A percentile compares a stretch with the other conserved stretches of the same genome.
phyloP scores from a whole-genome alignment of 805 yeast species.

The Priceomyces castillae region DNA sequence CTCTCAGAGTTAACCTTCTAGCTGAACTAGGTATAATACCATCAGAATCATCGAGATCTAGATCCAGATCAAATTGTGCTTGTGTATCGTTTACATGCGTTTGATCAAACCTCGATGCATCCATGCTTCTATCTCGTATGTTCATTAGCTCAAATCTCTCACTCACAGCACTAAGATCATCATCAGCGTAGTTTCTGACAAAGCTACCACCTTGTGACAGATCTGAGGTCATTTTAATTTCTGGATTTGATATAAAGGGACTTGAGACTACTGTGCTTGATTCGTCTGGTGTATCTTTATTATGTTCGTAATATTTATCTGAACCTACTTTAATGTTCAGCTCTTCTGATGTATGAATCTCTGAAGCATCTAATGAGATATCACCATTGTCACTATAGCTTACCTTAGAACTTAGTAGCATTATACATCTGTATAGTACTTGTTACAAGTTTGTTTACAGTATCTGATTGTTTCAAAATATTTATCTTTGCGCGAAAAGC shows the following conservation, averaged over 20 bases:
- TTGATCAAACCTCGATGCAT: conserved; percentile 9
- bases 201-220: neutral
- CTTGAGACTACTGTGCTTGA: conserved; percentile 5
- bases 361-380: conserved; percentile 1
- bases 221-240: neutral
- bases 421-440: neutral
- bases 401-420: neutral
- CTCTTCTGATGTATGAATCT: neutral
- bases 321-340: neutral
- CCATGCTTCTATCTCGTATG: conserved; percentile 3
- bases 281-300: neutral
- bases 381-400: neutral
- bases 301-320: neutral
- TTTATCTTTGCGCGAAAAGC: conserved; percentile 2
- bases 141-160: neutral
- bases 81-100: conserved; percentile 20
- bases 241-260: conserved; percentile 19
- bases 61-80: conserved; percentile 20
- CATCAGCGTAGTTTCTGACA: neutral
- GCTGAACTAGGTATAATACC: conserved; percentile 1
- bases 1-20: neutral
- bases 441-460: conserved; percentile 1
- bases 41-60: conserved; percentile 14
- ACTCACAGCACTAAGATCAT: neutral
- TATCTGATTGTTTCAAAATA: conserved; percentile 3